Percentiles rank a stretch among this genome's conserved stretches.
phyloP scores from a whole-genome alignment of 2,329 filamentous ascomycete species.

The Hyphodiscus sp. region DNA sequence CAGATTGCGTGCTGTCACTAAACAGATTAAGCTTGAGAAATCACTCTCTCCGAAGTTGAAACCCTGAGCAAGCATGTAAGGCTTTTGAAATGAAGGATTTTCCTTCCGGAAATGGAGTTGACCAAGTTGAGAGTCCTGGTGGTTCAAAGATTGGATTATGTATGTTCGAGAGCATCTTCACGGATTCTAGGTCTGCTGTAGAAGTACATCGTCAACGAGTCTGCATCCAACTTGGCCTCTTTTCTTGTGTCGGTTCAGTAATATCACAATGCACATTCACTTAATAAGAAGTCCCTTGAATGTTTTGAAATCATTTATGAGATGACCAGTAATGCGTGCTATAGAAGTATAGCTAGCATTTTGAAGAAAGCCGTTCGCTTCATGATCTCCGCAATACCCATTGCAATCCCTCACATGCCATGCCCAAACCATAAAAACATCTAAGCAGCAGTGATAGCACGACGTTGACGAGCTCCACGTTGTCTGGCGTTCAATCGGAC shows the following conservation, averaged over 20 bases:
- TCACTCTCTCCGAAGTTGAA: too few relatives aligned
- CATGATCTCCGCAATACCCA: conserved; percentile 19
- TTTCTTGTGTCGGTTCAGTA: background rate
- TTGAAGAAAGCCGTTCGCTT: conserved; percentile 18
- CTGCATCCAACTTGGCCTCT: too few relatives aligned
- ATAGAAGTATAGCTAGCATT: conserved; percentile 28
- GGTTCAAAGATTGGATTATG: too few relatives aligned
- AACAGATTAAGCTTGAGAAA: too few relatives aligned
- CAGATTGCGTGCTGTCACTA: too few relatives aligned
- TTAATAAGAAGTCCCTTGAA: background rate
- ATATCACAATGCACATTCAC: background rate
- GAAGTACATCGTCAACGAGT: too few relatives aligned
- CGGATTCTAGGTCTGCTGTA: too few relatives aligned
- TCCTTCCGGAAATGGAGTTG: too few relatives aligned
- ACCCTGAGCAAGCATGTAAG: too few relatives aligned
- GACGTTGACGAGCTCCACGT: conserved; percentile 65
- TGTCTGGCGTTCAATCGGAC: conserved; percentile 82
- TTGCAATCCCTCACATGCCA: conserved; percentile 23
- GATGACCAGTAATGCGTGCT: conserved; percentile 26
- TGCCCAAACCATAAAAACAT: conserved; percentile 25
- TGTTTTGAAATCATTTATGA: conserved; percentile 11
- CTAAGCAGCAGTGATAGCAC: conserved; percentile 61
- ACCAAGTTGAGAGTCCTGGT: too few relatives aligned
- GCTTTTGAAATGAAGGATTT: too few relatives aligned
- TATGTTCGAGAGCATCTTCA: too few relatives aligned